Base-by-base conservation (phyloP, 352 stramenopile species). In the Phytophthora sp. region DNA sequence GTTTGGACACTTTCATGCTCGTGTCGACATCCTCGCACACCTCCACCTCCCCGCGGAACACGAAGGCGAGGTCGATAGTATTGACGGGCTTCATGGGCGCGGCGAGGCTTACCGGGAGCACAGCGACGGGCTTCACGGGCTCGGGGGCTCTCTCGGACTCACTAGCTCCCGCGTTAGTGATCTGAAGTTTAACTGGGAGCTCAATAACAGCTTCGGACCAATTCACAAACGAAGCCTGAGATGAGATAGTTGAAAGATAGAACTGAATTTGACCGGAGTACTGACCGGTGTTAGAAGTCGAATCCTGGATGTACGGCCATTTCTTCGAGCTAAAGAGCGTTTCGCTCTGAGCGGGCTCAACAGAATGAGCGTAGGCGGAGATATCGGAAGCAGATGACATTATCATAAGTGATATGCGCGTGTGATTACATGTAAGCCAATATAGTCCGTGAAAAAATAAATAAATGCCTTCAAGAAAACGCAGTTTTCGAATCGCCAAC, bases 271-370 rank as follows among this genome's bases (percentile, higher is more conserved):
- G 52, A 8, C 39, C 52, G 1, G 39, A 20, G n/a, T 60, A 60
- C 7, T 43, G 26, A 26, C 52, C 38, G 0, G 35, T 46, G 18
- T 53, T 60, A 18, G 24, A 43, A 2, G 39, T 53, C 0, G 52
- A 60, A 23, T 52, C 52, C 30, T 60, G 52, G 17, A 60, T 60
- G 21, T 60, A 60, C 10, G 52, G 51, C 38, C 52, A 60, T 44
- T 60, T 60, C 39, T 60, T 60, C 10, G 3, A 3, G 12, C 6
- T 5, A 30, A 52, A 60, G 18, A 60, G 39, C 1, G n/a, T 44
- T 18, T 60, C n/a, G n/a, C n/a, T n/a, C n/a, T n/a, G n/a, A n/a
- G 28, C 28, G 28, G 28, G 28, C 28, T 32, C 28, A 32, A 32
- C 28, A 6, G 28, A 32, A 11, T 32, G 28, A 11, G 6, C 28